Conservation (phyloP, 73 alveolate genomes). For the Blepharisma stoltei region DNA sequence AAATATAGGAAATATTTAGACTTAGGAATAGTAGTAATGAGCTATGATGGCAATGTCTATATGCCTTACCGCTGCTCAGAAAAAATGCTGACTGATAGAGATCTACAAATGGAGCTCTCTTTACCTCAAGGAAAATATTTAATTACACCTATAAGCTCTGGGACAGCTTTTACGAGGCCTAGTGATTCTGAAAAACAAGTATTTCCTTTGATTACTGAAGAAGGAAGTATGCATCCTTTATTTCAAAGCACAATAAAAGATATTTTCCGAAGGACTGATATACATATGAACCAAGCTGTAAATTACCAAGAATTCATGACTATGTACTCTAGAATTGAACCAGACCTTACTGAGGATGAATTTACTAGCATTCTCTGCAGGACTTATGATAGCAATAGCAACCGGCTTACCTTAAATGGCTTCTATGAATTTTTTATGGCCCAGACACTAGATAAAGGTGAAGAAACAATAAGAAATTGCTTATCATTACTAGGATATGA, state of each 20-base stretch:
- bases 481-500: conserved; percentile 9
- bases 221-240: conserved; percentile 5
- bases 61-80: background rate
- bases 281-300: background rate
- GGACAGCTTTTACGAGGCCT: background rate
- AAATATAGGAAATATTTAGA: background rate
- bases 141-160: background rate
- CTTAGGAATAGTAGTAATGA: background rate
- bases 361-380: background rate
- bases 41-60: background rate
- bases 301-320: background rate
- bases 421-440: conserved; percentile 11
- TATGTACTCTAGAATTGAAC: background rate
- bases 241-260: background rate
- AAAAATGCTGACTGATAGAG: background rate
- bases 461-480: background rate
- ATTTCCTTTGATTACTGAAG: background rate
- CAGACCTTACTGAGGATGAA: background rate
- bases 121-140: background rate
- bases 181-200: conserved; percentile 26
- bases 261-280: background rate
- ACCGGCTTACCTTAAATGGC: conserved; percentile 18
- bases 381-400: background rate
- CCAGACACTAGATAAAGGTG: background rate
- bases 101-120: background rate